Base-by-base conservation (phyloP, 2,329 filamentous ascomycete species). In the Talaromyces marneffei region DNA sequence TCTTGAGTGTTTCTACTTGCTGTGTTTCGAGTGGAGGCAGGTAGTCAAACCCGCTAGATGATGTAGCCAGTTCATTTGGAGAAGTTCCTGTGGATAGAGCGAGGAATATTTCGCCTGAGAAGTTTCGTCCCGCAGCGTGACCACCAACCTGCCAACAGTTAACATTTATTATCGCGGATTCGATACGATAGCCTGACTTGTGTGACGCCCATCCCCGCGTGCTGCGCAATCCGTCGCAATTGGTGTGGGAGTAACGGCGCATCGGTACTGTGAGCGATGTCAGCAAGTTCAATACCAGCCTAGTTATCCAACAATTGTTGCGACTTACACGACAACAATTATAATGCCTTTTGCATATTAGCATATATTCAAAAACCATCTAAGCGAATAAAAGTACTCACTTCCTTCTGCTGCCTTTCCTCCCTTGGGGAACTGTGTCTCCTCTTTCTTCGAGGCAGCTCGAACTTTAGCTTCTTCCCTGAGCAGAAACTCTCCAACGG, bases 241-340 rank as follows among this genome's bases (percentile, higher is more conserved):
- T 59, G 46, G 33, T 59, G 44, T 40, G 57, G 57, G 18, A 59
- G 57, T n/a, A 59, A 33, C 3, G 57, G 57, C 4, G 57, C 57
- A 9, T 59, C 57, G 7, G 57, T 59, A 10, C 57, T 59, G 12
- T 52, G 20, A 20, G 46, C 16, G 29, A 20, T 33, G 16, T 46
- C 12, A 57, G 55, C 25, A 18, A 33, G 23, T 35, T 27, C 18
- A 8, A n/a, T 48, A 27, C 9, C 20, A 23, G 35, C 3, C 12
- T 10, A 12, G 29, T 7, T 6, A 33, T 18, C 3, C 20, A 5
- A 25, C 1, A 10, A 4, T 12, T 10, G 4, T 20, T 16, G 29
- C 39, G 23, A 35, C 20, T 33, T 40, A 59, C 57, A 59, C 52
- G n/a, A 59, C 37, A 20, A 59, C 31, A 3, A 59, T 39, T 27